Evolutionary conservation across 192 early-diverging fungal species (phyloP).

Genomic region (Dispira parvispora): DNA sequence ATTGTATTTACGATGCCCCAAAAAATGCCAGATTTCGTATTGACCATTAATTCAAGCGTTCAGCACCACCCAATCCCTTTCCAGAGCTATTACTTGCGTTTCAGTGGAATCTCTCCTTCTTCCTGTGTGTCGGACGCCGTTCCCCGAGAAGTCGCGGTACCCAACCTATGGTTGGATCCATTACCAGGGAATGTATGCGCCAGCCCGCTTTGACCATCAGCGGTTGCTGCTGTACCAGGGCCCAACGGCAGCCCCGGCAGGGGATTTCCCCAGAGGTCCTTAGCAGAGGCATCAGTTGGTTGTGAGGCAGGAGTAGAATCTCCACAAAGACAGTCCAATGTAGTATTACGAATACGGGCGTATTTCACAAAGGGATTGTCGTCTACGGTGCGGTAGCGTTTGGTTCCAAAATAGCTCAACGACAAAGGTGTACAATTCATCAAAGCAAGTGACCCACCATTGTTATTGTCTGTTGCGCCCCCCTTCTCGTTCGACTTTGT

Average conservation of each 20-base stretch:
- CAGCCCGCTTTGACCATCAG: neutral
- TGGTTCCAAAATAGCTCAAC: neutral
- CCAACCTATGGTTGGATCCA: neutral
- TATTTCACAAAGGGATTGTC: conserved; percentile 1
- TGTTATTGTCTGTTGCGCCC: neutral
- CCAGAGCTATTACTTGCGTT: neutral
- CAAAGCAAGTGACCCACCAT: neutral
- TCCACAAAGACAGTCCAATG: neutral
- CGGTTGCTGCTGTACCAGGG: neutral
- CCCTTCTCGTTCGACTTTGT: neutral
- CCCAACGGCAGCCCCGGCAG: neutral
- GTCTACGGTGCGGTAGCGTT: conserved; percentile 6
- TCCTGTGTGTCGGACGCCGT: neutral
- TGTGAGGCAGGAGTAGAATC: neutral
- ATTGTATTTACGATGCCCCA: no score
- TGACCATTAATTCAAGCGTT: no score
- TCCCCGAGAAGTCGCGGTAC: neutral
- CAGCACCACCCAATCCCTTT: no score
- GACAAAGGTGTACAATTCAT: conserved; percentile 3
- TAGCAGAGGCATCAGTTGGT: neutral
- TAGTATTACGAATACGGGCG: neutral
- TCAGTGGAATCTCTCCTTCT: conserved; percentile 9
- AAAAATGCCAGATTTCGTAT: no score
- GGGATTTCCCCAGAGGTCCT: no score
- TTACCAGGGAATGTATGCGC: no score